Evolutionary conservation across 371 early-diverging fungal genomes (phyloP), one percentile per base, ranked within the genome.

Genomic region (Conidiobolus incongruus): DNA sequence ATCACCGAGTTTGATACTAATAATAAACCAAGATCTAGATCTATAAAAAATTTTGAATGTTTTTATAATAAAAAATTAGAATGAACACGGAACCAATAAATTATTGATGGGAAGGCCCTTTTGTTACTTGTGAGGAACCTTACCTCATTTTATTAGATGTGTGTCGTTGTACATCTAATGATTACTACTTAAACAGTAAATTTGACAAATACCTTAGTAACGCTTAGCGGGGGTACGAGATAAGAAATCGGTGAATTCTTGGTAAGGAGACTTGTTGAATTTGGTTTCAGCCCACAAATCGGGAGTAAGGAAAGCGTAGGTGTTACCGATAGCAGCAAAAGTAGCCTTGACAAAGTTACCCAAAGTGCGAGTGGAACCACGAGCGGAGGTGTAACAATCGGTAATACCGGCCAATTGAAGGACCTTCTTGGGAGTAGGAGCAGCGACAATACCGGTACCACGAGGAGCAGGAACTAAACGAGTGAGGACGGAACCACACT

Each of bases 291-390:
- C 66, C 98, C 98, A 98, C 50, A 94, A 75, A 54, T 87, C 86
- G 48, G 98, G 99, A 51, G 94, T 84, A 63, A 93, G 75, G 87
- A 86, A 93, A 58, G 77, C 77, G 74, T 92, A 94, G 53, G 96
- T 91, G 72, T 88, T 88, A 62, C 81, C 78, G 62, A 99, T 91
- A 58, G 98, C 98, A 59, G 80, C 76, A 66, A 99, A 86, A 53
- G 93, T 87, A 47, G 99, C 99, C 82, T 95, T 95, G 63, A 97
- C 93, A 62, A 97, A 95, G 88, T 99, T 99, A 65, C 98, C 81
- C 44, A 81, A 67, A 48, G 83, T 81, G 57, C 75, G 76, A 63
- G 83, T 82, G 47, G 81, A 75, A 55, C 99, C 99, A 52, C 80
- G 69, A 58, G 94, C 72, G 49, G 82, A 72, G 58, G 97, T 94